Evolutionary conservation across 2,329 filamentous ascomycete species (phyloP), one percentile per base, ranked within the genome.

Genomic region (Canariomyces notabilis): DNA sequence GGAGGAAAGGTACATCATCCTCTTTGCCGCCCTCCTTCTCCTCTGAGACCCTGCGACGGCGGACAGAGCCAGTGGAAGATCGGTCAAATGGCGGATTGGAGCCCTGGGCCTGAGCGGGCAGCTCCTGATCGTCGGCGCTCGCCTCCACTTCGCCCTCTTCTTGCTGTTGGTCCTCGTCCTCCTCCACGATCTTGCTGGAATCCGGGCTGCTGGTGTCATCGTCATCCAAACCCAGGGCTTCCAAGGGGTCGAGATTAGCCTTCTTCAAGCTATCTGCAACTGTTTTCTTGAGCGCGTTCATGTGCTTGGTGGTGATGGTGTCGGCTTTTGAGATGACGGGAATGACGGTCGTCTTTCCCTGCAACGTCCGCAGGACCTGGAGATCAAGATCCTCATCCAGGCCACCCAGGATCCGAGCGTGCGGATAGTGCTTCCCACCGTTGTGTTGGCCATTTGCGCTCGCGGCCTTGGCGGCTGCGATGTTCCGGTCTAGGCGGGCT

Each of bases 311-410:
- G n/a, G 93, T 97, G 58, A 97, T 86, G 12, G 90, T 96, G 64
- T 98, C 93, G 32, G 93, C 91, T 69, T 98, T 98, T 63, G 89
- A 87, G 61, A 98, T 91, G 48, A 98, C 83, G 0, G 93, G 93
- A 37, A 98, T 88, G 49, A 97, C 89, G 0, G 89, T 95, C 0
- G 93, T 97, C 74, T 95, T 96, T 59, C 87, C 86, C 64, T 95
- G 84, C 21, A 98, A 77, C 14, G 85, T 86, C 38, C 87, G 86
- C 59, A 98, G 75, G 47, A 96, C 86, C 62, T 95, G 89, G 19
- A 98, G 71, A 62, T 98, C 93, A 8, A 98, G 77, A 55, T 89
- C 86, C 55, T 95, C 85, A 58, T 97, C 90, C 12, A 97, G 73
- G 18, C 83, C 81, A 21, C 86, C 87, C 37, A 84, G 62, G 23